Conservation (phyloP, 2,329 filamentous ascomycete species). For the Coniochaeta pulveracea region DNA sequence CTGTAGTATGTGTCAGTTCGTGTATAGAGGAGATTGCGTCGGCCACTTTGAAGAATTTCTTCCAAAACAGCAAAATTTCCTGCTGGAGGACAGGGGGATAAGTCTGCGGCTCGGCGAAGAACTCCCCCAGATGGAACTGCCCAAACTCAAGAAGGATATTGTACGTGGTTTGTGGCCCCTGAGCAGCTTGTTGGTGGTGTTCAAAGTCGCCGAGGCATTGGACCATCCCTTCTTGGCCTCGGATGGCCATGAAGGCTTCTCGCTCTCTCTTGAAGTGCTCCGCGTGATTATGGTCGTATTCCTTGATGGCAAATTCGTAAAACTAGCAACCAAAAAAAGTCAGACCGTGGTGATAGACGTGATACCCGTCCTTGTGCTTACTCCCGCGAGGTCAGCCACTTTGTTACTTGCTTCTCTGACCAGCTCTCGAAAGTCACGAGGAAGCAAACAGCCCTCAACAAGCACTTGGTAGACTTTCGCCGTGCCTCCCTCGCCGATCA, state of each 20-base stretch:
- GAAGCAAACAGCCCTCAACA: conserved; percentile 4
- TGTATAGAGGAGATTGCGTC: conserved; percentile 4
- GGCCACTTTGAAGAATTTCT: conserved; percentile 6
- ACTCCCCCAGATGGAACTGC: conserved; percentile 6
- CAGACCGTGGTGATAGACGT: too few relatives aligned
- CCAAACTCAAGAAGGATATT: conserved; percentile 8
- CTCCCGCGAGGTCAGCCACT: too few relatives aligned
- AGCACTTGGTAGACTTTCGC: conserved; percentile 4
- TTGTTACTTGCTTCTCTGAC: neutral
- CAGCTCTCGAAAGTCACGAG: neutral
- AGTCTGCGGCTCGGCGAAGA: conserved; percentile 2
- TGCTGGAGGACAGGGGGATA: conserved; percentile 5
- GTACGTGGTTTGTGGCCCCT: conserved; percentile 3
- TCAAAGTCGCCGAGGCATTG: conserved; percentile 6
- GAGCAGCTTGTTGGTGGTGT: neutral
- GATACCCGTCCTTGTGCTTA: too few relatives aligned
- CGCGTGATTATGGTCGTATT: neutral
- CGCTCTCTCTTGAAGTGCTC: conserved; percentile 4
- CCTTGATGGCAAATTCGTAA: conserved; percentile 6
- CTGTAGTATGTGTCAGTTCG: neutral
- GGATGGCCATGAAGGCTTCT: conserved; percentile 4
- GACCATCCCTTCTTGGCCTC: conserved; percentile 5
- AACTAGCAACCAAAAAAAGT: conserved; percentile 2
- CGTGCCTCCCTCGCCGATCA: conserved; percentile 4
- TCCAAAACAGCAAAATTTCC: conserved; percentile 7